Conservation (phyloP, 2,329 filamentous ascomycete species). For the Pseudogymnoascus sp. region DNA sequence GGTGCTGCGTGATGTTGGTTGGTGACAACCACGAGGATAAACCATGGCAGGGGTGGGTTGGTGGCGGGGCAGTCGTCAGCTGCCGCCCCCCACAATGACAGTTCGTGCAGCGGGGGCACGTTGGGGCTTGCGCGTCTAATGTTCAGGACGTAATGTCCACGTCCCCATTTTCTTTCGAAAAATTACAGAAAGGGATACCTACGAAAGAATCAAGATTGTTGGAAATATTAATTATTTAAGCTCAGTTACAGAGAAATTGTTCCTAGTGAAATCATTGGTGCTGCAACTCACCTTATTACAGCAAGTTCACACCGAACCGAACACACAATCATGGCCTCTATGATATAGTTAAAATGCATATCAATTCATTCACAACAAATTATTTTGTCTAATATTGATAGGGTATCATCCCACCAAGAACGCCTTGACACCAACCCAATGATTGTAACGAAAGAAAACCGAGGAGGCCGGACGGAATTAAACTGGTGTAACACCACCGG, state of each 20-base stretch:
- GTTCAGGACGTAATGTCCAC: neutral
- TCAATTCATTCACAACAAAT: neutral
- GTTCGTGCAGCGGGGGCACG: neutral
- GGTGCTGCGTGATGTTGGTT: neutral
- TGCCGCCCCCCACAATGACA: constrained; percentile 8
- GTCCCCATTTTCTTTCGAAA: neutral
- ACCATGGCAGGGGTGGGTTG: constrained; percentile 5
- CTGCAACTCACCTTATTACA: neutral
- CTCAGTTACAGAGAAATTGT: neutral
- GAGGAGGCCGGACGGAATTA: neutral
- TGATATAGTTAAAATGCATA: neutral
- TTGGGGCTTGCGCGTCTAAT: neutral
- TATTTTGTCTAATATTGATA: neutral
- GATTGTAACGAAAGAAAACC: neutral
- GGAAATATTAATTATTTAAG: neutral
- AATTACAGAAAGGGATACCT: neutral
- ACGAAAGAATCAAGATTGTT: neutral
- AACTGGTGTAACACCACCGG: constrained; percentile 20
- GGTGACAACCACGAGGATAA: constrained; percentile 1
- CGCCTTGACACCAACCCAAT: neutral
- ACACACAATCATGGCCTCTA: neutral
- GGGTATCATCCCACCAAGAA: constrained; percentile 1
- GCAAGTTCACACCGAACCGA: neutral
- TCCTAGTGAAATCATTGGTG: neutral
- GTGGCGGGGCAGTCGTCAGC: constrained; percentile 10